phyloP scores from a whole-genome alignment of 768 basidiomycete genomes.

The Boletus coccyginus region DNA sequence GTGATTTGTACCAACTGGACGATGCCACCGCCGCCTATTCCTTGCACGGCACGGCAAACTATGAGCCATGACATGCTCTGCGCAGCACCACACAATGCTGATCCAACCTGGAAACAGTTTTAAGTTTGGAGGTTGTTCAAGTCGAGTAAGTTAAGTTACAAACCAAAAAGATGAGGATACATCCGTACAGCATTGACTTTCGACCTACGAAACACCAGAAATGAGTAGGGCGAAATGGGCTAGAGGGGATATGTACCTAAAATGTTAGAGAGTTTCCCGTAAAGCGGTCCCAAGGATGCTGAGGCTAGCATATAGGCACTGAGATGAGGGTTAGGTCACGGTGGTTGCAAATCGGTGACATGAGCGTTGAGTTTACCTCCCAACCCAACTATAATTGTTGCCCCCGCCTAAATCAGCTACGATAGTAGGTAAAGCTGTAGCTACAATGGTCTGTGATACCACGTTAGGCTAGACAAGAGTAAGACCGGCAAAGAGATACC shows the following conservation, averaged over 20 bases:
- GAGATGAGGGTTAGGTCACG: not conserved
- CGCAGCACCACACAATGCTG: slow-evolving; percentile 43
- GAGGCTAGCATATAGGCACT: slow-evolving; percentile 49
- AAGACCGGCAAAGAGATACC: slow-evolving; percentile 18
- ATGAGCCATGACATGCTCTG: slow-evolving; percentile 44
- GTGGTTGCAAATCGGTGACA: not conserved
- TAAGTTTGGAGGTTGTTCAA: not conserved
- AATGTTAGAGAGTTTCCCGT: slow-evolving; percentile 48
- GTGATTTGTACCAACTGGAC: slow-evolving; percentile 37
- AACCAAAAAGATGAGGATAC: slow-evolving; percentile 38
- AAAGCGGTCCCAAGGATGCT: slow-evolving; percentile 40
- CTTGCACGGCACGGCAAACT: slow-evolving; percentile 40
- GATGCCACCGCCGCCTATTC: slow-evolving; percentile 42
- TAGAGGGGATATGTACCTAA: slow-evolving; percentile 24
- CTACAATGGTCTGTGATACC: slow-evolving; percentile 39
- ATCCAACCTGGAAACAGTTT: slow-evolving; percentile 29
- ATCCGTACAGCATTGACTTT: slow-evolving; percentile 36
- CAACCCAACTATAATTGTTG: slow-evolving; percentile 49
- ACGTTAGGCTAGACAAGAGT: not conserved
- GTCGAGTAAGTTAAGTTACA: slow-evolving; percentile 2
- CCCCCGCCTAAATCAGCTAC: slow-evolving; percentile 43
- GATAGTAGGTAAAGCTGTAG: slow-evolving; percentile 51
- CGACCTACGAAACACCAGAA: slow-evolving; percentile 24
- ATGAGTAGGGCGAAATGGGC: not conserved
- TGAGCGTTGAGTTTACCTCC: slow-evolving; percentile 29